Percentiles rank a stretch among this genome's conserved stretches.
Conservation (phyloP, 805 yeast species). For the Phaffomyces thermotolerans region DNA sequence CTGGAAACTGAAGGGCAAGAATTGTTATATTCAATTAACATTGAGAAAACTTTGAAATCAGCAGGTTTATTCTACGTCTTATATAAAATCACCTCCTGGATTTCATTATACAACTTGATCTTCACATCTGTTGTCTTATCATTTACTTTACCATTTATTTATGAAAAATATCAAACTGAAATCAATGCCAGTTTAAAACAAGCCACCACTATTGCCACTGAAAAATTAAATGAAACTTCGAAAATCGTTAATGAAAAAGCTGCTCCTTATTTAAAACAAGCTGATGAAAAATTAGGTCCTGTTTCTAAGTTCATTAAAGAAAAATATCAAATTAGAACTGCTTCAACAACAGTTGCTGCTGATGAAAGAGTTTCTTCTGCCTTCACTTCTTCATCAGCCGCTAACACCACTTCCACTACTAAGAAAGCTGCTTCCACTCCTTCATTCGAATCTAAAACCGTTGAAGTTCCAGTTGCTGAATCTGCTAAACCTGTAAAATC, state of each 20-base stretch:
- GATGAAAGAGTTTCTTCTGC: constrained; percentile 19
- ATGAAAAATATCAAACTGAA: constrained; percentile 67
- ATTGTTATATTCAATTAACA: constrained; percentile 58
- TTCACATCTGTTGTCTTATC: constrained; percentile 49
- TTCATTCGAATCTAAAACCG: neutral
- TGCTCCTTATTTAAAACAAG: constrained; percentile 51
- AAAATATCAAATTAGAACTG: constrained; percentile 53
- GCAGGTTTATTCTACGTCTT: constrained; percentile 58
- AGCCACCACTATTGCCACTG: constrained; percentile 39
- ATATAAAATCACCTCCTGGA: constrained; percentile 66
- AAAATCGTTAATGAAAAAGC: constrained; percentile 48
- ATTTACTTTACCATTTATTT: constrained; percentile 72
- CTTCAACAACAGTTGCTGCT: constrained; percentile 53
- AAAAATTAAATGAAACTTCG: constrained; percentile 39
- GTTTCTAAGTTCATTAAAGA: constrained; percentile 52
- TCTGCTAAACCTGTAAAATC: no score
- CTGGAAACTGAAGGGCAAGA: constrained; percentile 49
- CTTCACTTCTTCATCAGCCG: constrained; percentile 18
- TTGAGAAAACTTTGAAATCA: constrained; percentile 66
- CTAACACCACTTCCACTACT: constrained; percentile 16
- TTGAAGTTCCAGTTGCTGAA: neutral
- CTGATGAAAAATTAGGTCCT: constrained; percentile 58
- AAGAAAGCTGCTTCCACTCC: constrained; percentile 16
- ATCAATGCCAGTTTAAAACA: constrained; percentile 58
- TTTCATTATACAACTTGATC: constrained; percentile 64